These are phyloP conservation scores for Penstemon davidsonii DNA, from an alignment of 257 asterid species.

Conservation along the genomic window DNA sequence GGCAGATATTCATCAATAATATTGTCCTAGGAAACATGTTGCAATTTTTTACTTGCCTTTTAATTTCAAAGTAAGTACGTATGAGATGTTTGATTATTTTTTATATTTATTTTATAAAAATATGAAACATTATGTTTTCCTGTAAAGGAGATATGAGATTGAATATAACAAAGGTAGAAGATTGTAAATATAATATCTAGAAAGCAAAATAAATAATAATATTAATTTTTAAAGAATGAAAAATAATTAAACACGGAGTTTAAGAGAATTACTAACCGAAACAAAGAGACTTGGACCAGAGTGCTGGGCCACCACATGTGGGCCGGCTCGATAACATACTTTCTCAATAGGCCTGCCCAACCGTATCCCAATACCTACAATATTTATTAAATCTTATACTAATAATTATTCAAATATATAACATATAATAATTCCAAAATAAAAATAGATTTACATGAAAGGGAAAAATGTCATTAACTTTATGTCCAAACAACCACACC, in stretches of 20 bases:
- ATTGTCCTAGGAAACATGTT: neutral
- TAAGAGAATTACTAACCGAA: slow-evolving; percentile 51
- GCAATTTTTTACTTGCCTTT: too few relatives aligned
- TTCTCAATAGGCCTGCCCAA: slow-evolving; percentile 90
- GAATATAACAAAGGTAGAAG: neutral
- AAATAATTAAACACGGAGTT: neutral
- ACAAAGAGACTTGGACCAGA: slow-evolving; percentile 87
- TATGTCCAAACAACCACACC: neutral
- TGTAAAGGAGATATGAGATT: too few relatives aligned
- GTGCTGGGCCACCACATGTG: slow-evolving; percentile 99
- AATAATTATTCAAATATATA: neutral
- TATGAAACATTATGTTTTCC: too few relatives aligned
- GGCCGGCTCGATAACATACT: slow-evolving; percentile 83
- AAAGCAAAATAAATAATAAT: neutral
- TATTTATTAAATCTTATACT: neutral
- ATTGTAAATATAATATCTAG: neutral
- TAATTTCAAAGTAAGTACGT: too few relatives aligned
- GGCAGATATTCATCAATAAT: neutral
- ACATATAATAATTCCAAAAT: neutral
- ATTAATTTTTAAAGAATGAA: neutral
- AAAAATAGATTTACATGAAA: neutral
- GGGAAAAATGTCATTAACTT: neutral
- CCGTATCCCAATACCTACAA: slow-evolving; percentile 85
- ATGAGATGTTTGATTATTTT: too few relatives aligned
- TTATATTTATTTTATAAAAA: too few relatives aligned